These are phyloP conservation scores for Globisporangium camurandrum DNA, from an alignment of 352 stramenopile genomes.

Conservation along the genomic window DNA sequence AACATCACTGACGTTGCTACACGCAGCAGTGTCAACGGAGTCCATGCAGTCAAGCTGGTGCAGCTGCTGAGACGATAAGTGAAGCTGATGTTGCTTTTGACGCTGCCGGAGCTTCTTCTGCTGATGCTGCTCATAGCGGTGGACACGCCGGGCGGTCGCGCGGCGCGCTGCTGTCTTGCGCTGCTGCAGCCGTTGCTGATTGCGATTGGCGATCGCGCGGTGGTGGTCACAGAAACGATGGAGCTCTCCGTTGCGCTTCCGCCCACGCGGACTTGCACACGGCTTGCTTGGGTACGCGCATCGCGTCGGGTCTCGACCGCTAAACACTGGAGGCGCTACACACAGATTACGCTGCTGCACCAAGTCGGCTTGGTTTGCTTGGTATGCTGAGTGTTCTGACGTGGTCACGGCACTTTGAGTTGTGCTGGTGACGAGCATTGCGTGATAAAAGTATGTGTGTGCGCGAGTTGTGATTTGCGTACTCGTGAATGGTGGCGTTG, in stretches of 20 bases:
- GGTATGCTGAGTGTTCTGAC: too few relatives aligned
- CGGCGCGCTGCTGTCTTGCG: slow-evolving; percentile 4
- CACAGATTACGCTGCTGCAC: too few relatives aligned
- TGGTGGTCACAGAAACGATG: slow-evolving; percentile 67
- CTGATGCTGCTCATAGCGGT: not conserved
- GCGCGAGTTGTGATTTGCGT: too few relatives aligned
- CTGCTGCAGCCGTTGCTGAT: slow-evolving; percentile 56
- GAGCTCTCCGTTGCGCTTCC: slow-evolving; percentile 58
- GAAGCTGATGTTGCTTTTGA: not conserved
- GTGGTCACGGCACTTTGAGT: too few relatives aligned
- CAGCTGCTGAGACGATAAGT: not conserved
- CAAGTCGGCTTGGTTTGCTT: not conserved
- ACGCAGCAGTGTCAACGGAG: too few relatives aligned
- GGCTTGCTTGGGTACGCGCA: slow-evolving; percentile 45
- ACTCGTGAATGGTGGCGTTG: too few relatives aligned
- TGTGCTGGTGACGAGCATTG: too few relatives aligned
- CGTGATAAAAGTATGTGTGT: too few relatives aligned
- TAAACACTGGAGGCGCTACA: not conserved
- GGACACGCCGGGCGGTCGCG: too few relatives aligned
- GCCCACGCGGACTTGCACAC: slow-evolving; percentile 46
- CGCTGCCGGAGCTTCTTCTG: not conserved
- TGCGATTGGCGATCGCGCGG: slow-evolving; percentile 53
- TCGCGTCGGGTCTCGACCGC: not conserved
- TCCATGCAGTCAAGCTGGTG: too few relatives aligned
- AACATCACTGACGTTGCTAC: too few relatives aligned